Evolutionary conservation across 208 protist species (phyloP), one percentile per base, ranked within the genome.

Genomic region (Acanthamoeba lenticulata): DNA sequence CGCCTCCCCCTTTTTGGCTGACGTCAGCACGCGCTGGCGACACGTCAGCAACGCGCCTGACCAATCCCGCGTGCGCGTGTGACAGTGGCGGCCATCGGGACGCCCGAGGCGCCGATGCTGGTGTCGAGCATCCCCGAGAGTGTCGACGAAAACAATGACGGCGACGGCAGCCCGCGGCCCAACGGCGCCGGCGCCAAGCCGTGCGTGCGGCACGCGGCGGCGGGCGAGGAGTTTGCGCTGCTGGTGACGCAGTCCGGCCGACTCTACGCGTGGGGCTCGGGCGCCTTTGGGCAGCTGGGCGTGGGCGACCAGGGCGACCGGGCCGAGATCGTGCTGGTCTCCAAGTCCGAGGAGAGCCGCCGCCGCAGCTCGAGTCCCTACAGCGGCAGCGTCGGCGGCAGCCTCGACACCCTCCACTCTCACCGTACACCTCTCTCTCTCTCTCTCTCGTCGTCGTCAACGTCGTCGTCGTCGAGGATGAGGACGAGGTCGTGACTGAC

Each of bases 341-440:
- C 67, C 67, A 77, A 77, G 36, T 77, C 67, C 34, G 67, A 77
- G 67, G 67, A 77, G 67, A 77, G 67, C 36, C 67, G 67, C 11
- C 67, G 67, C 67, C 27, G 67, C 15, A 77, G 67, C 67, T 19
- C 44, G 29, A 77, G 67, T 27, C 67, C 67, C 36, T 44, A 77
- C 38, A 36, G 67, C 67, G n/a, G n/a, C n/a, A n/a, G n/a, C n/a
- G n/a, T n/a, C n/a, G n/a, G n/a, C n/a, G n/a, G n/a, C n/a, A n/a
- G n/a, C n/a, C n/a, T n/a, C n/a, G 38, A 77, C 21, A 27, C 67
- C 21, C 67, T 77, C 34, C 67, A 77, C 4, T 77, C 67, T 17
- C 38, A 77, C 21, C 67, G 67, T 77, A 44, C 67, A 4, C 11
- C 21, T 0, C 67, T 1, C 34, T 4, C 13, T 15, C 29, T n/a